Evolutionary conservation across 2,329 filamentous ascomycete genomes (phyloP).

Genomic region (Mariannaea elegans): DNA sequence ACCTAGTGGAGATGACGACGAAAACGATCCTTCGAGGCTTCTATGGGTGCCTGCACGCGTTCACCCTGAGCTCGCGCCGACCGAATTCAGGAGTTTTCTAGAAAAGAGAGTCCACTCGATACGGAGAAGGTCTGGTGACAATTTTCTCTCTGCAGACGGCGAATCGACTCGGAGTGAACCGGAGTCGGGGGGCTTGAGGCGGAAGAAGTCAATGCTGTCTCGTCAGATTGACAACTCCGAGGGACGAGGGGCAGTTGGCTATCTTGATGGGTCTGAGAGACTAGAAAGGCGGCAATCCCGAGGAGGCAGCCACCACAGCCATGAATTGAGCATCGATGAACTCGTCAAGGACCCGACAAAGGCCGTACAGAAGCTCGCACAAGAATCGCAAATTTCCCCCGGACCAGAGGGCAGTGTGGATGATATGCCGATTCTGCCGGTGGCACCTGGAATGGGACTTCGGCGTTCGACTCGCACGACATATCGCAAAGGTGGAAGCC

Average conservation of each 20-base stretch:
- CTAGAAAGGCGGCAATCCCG: constrained; percentile 77
- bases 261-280: constrained; percentile 84
- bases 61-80: constrained; percentile 93
- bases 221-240: constrained; percentile 83
- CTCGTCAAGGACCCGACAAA: constrained; percentile 82
- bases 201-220: constrained; percentile 97
- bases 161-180: constrained; percentile 61
- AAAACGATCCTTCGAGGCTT: constrained; percentile 86
- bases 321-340: constrained; percentile 78
- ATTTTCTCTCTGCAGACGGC: constrained; percentile 65
- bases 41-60: constrained; percentile 97
- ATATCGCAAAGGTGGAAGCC: constrained; percentile 85
- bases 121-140: constrained; percentile 81
- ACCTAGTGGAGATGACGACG: constrained; percentile 77
- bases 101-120: constrained; percentile 94
- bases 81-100: constrained; percentile 95
- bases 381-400: constrained; percentile 60
- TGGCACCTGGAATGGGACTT: constrained; percentile 79
- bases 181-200: constrained; percentile 71
- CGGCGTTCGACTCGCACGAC: constrained; percentile 92
- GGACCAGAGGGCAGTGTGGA: constrained; percentile 59
- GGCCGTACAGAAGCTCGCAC: constrained; percentile 73
- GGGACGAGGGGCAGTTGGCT: constrained; percentile 66
- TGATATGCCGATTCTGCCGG: constrained; percentile 87
- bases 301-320: constrained; percentile 59